Base-by-base conservation (phyloP, 2,329 filamentous ascomycete genomes). In the Teratosphaeriaceae sp. region DNA sequence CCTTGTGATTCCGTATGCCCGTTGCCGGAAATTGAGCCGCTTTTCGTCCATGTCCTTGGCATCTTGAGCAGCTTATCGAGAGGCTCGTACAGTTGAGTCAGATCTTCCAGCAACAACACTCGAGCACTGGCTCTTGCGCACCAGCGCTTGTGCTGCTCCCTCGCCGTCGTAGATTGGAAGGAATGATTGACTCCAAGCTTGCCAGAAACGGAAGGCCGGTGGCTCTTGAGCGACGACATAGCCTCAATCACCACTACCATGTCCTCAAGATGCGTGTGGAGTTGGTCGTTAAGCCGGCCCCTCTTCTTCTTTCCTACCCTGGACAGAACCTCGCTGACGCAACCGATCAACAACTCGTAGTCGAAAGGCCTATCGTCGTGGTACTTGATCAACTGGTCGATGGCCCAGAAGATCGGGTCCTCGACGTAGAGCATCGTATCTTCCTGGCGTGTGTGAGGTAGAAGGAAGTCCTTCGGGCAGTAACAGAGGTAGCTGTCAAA, bases 201-300 rank as follows among this genome's bases (percentile, higher is more conserved):
- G 15, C 29, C 7, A 31, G 29, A 9, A n/a, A 21, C 38, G 15
- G 15, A n/a, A 9, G 38, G 24, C 3, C 12, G 12, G 15, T 40
- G 38, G 31, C 5, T 15, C 7, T 22, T n/a, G 23, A 40, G 15
- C 6, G 40, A 40, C 5, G 22, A 37, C 7, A 46, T 19, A 15
- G 34, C 24, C 19, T 46, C 44, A 22, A 38, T 24, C 13, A 41
- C 23, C 15, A 23, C 41, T 18, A 42, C 29, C 12, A 37, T 36
- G 5, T 44, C 45, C 12, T 31, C 27, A 5, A 44, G 18, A 21
- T 38, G 38, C 5, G 22, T 23, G 6, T 40, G 33, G 9, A 47
- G 2, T n/a, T 18, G 18, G 18, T 44, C 19, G 7, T 41, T 34
- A 15, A 44, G 4, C 12, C 45, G 36, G 15, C 24, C 35, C 4